Percentiles rank a stretch among this genome's conserved stretches.
Evolutionary conservation across 2,329 filamentous ascomycete species (phyloP).

Genomic region (Teratosphaeria zuluensis): DNA sequence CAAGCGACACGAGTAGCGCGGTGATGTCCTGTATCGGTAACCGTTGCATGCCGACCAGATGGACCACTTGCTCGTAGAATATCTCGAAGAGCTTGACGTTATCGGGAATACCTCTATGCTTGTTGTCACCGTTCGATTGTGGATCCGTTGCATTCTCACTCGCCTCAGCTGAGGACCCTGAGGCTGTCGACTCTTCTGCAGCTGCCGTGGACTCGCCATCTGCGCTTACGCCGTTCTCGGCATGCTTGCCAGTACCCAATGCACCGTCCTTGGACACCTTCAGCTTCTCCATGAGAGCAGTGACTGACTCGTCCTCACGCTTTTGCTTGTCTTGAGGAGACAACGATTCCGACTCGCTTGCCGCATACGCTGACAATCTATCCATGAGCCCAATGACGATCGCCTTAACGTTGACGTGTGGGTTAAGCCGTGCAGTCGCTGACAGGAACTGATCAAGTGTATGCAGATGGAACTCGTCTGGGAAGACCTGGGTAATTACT

Average conservation of each 20-base stretch:
- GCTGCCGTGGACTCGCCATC: slow-evolving; percentile 28
- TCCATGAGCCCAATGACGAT: slow-evolving; percentile 99
- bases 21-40: slow-evolving; percentile 92
- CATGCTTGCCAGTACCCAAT: slow-evolving; percentile 13
- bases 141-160: slow-evolving; percentile 19
- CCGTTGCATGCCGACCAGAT: slow-evolving; percentile 81
- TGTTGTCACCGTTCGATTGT: slow-evolving; percentile 32
- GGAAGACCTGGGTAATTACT: slow-evolving; percentile 98
- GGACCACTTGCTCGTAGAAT: slow-evolving; percentile 92
- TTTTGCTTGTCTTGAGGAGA: slow-evolving; percentile 62
- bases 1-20: slow-evolving; percentile 83
- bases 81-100: slow-evolving; percentile 91
- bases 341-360: slow-evolving; percentile 68
- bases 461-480: slow-evolving; percentile 95
- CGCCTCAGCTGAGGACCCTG: slow-evolving; percentile 8
- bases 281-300: slow-evolving; percentile 67
- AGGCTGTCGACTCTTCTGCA: slow-evolving; percentile 5
- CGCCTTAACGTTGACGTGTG: slow-evolving; percentile 93
- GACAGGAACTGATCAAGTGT: slow-evolving; percentile 92
- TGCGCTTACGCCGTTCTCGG: slow-evolving; percentile 15
- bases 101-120: slow-evolving; percentile 52
- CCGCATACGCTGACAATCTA: slow-evolving; percentile 85
- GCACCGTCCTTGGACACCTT: slow-evolving; percentile 53
- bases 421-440: slow-evolving; percentile 85
- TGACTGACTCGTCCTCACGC: slow-evolving; percentile 74